Evolutionary conservation across 768 basidiomycete genomes (phyloP).

Genomic region (Kwoniella mangroviensis): DNA sequence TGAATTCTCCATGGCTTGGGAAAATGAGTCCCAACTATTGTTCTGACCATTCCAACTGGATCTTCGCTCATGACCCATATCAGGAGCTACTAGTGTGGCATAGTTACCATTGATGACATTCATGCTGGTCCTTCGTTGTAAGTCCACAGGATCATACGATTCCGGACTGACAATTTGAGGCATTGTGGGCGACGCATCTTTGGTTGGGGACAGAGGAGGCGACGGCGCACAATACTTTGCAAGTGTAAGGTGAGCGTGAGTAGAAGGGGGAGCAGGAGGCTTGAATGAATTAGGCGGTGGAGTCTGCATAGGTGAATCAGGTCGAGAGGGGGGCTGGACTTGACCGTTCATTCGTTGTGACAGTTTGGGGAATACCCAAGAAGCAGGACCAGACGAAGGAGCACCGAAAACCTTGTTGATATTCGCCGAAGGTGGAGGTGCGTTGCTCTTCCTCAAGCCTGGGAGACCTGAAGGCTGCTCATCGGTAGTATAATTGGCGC

Average conservation of each 20-base stretch:
- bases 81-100: slow-evolving; percentile 38
- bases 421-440: slow-evolving; percentile 24
- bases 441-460: slow-evolving; percentile 38
- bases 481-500: slow-evolving; percentile 25
- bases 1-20: slow-evolving; percentile 25
- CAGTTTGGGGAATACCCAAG: slow-evolving; percentile 48
- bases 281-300: slow-evolving; percentile 38
- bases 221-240: slow-evolving; percentile 56
- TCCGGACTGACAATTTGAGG: neutral
- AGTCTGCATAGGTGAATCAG: slow-evolving; percentile 42
- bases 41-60: slow-evolving; percentile 53
- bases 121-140: slow-evolving; percentile 30
- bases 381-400: slow-evolving; percentile 27
- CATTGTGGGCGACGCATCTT: slow-evolving; percentile 13
- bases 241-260: slow-evolving; percentile 52
- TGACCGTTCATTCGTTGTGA: slow-evolving; percentile 15
- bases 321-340: slow-evolving; percentile 16
- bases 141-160: slow-evolving; percentile 3
- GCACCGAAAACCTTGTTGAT: slow-evolving; percentile 43
- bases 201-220: slow-evolving; percentile 52
- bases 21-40: slow-evolving; percentile 44
- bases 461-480: slow-evolving; percentile 30
- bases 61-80: slow-evolving; percentile 42
- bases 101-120: slow-evolving; percentile 45
- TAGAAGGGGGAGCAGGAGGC: slow-evolving; percentile 49